These are phyloP conservation scores for Crithidia mellificae DNA, from an alignment of 208 protist species.

Conservation along the genomic window DNA sequence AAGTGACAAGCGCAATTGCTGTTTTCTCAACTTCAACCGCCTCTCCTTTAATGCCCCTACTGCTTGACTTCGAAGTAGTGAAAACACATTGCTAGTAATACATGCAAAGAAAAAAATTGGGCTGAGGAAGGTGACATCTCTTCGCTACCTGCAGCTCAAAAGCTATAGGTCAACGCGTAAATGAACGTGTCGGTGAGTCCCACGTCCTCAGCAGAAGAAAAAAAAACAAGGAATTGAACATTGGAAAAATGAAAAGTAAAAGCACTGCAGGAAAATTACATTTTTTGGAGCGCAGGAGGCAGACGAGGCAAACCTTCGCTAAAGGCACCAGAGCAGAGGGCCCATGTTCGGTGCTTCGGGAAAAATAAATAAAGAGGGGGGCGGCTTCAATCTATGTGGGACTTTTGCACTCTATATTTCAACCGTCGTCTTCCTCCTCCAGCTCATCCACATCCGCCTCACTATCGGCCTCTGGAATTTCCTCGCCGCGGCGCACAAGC, in stretches of 20 bases:
- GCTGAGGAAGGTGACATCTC: no score
- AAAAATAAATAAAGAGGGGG: no score
- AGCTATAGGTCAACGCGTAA: neutral
- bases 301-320: no score
- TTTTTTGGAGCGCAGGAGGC: no score
- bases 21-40: no score
- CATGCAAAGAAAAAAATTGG: neutral
- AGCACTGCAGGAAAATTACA: no score
- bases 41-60: no score
- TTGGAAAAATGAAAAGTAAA: neutral
- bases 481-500: slow-evolving; percentile 89
- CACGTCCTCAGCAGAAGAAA: no score
- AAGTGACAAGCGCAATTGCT: no score
- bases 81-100: neutral
- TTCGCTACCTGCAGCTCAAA: neutral
- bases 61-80: neutral
- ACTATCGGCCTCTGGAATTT: slow-evolving; percentile 82
- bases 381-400: no score
- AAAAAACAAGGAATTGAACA: no score
- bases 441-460: slow-evolving; percentile 81
- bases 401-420: slow-evolving; percentile 9
- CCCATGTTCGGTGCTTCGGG: neutral
- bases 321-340: neutral
- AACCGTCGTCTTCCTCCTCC: slow-evolving; percentile 74
- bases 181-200: no score